These are phyloP conservation scores for Inosperma sp. DNA, from an alignment of 768 basidiomycete species.

Conservation along the genomic window DNA sequence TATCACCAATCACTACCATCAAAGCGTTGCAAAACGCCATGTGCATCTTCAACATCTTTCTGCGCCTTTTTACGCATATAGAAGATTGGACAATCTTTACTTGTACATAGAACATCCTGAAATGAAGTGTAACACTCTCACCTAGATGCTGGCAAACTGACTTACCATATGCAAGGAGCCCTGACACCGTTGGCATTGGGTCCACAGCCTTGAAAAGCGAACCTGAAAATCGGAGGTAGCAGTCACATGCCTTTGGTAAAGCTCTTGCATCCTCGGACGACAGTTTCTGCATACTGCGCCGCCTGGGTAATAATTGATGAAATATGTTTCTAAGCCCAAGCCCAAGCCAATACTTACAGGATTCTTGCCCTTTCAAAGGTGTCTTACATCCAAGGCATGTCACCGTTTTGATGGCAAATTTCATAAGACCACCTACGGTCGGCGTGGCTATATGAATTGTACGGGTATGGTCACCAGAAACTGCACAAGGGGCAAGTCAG, in stretches of 20 bases:
- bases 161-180: slow-evolving; percentile 91
- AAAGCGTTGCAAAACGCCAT: slow-evolving; percentile 77
- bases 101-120: slow-evolving; percentile 93
- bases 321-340: background rate
- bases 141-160: background rate
- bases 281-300: slow-evolving; percentile 96
- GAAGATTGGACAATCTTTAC: slow-evolving; percentile 97
- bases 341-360: slow-evolving; percentile 41
- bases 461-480: slow-evolving; percentile 93
- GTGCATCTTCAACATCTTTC: slow-evolving; percentile 92
- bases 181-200: slow-evolving; percentile 98
- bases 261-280: slow-evolving; percentile 73
- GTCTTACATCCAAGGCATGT: slow-evolving; percentile 97
- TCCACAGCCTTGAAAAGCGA: slow-evolving; percentile 93
- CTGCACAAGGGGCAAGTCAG: slow-evolving; percentile 36
- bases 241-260: slow-evolving; percentile 87
- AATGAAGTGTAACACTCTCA: background rate
- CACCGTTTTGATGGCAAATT: slow-evolving; percentile 93
- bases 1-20: slow-evolving; percentile 66
- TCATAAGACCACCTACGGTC: slow-evolving; percentile 95
- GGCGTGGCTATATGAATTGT: slow-evolving; percentile 96
- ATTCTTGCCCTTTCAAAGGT: slow-evolving; percentile 68
- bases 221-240: slow-evolving; percentile 78
- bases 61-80: slow-evolving; percentile 99
- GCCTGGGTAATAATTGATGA: slow-evolving; percentile 40